Conservation (phyloP, 78 protist genomes). For the Pelomyxa schiedti region DNA sequence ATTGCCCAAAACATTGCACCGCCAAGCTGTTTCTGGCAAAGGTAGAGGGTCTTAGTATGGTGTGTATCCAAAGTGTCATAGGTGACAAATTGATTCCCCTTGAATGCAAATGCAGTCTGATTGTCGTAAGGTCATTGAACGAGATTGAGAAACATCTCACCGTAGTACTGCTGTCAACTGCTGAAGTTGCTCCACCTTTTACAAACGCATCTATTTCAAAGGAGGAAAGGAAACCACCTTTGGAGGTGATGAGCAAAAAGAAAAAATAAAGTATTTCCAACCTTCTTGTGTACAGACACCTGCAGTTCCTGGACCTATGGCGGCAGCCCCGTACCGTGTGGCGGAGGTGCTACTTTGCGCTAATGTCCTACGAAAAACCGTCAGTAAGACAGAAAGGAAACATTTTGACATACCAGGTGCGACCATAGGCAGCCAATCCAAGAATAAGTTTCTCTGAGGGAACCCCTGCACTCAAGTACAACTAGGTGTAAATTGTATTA, state of each 20-base stretch:
- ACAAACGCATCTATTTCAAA: not conserved
- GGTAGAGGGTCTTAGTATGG: not conserved
- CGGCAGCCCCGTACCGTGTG: not conserved
- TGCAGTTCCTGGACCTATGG: not conserved
- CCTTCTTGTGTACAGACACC: not conserved
- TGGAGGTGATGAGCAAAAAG: too few relatives aligned
- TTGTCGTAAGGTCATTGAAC: too few relatives aligned
- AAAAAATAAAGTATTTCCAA: not conserved
- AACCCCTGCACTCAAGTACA: not conserved
- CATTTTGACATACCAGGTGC: too few relatives aligned
- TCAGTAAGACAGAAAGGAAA: too few relatives aligned
- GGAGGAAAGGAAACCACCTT: not conserved
- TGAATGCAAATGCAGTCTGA: not conserved
- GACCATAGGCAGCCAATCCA: not conserved
- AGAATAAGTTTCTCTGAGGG: not conserved
- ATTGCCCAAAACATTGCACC: constrained; percentile 6
- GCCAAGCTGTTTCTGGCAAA: not conserved
- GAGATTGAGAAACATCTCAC: too few relatives aligned
- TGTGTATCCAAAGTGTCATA: not conserved
- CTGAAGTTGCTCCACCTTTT: not conserved
- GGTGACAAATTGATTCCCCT: not conserved
- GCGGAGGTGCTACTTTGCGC: not conserved
- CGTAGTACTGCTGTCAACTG: not conserved
- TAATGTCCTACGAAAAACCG: too few relatives aligned
- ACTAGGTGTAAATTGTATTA: too few relatives aligned